Evolutionary conservation across 441 rosid species (phyloP).

Genomic region (Jatropha podagrica): DNA sequence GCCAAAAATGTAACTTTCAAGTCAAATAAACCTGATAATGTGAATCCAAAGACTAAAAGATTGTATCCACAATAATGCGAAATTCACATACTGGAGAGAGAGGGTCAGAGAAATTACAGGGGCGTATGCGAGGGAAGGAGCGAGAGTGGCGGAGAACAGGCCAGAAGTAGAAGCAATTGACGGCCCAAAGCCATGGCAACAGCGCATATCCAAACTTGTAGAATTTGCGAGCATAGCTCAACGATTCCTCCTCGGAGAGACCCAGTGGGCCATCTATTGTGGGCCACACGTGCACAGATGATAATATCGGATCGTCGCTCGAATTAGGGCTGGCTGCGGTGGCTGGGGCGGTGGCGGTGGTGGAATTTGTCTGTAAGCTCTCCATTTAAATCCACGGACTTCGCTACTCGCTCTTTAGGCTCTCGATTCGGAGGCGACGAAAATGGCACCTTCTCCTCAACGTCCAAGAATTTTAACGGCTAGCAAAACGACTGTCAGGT

Average conservation of each 20-base stretch:
- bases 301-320: slow-evolving; percentile 34
- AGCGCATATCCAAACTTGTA: slow-evolving; percentile 85
- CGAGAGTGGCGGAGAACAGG: slow-evolving; percentile 86
- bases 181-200: slow-evolving; percentile 92
- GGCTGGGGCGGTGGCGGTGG: slow-evolving; percentile 3
- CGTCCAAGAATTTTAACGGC: neutral
- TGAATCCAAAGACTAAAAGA: neutral
- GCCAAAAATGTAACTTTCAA: neutral
- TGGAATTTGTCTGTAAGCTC: slow-evolving; percentile 36
- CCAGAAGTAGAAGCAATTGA: slow-evolving; percentile 99
- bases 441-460: neutral
- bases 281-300: slow-evolving; percentile 76
- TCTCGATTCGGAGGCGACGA: no score
- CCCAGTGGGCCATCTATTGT: slow-evolving; percentile 92
- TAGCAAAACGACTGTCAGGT: neutral
- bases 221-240: slow-evolving; percentile 77
- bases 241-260: slow-evolving; percentile 81
- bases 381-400: slow-evolving; percentile 42
- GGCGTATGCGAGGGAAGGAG: slow-evolving; percentile 80
- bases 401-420: neutral
- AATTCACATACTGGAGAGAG: neutral
- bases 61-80: neutral
- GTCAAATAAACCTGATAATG: neutral
- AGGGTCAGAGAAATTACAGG: slow-evolving; percentile 38
- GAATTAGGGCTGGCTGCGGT: slow-evolving; percentile 10